Base-by-base conservation (phyloP, 2,329 filamentous ascomycete species). In the Periconia sp. region DNA sequence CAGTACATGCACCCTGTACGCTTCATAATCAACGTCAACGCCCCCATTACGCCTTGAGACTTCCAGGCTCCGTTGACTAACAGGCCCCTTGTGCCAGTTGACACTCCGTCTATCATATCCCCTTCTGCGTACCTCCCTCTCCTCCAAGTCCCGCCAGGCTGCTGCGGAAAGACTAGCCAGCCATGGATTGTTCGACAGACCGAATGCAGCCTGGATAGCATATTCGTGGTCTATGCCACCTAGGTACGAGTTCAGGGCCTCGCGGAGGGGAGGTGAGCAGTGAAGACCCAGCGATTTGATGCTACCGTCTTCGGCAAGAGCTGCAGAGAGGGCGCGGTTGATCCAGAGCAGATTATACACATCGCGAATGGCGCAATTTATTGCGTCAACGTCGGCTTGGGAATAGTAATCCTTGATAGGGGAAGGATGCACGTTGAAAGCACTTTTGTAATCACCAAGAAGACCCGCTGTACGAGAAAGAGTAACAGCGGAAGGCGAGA, bases 331-430 rank as follows among this genome's bases (percentile, higher is more conserved):
- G 1, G 86, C 89, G 10, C 85, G 82, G 16, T 82, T 81, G 7
- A 89, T 82, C 89, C 89, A 95, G 33, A 94, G 68, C 36, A 88
- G 83, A 63, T 95, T 95, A 74, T 89, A 92, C 22, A 91, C 80
- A 63, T 95, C 90, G 83, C 94, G 92, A 22, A 95, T 79, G 64
- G 87, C 91, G 16, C 86, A 86, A 65, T 95, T 95, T 73, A 94
- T 92, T 17, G 79, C 73, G 51, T 83, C 81, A 28, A 67, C 68
- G 32, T 48, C 50, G 59, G 57, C 33, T 52, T 43, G 26, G 36
- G 63, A 34, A 53, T 67, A 54, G 54, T 66, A 55, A 57, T 61
- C 48, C 62, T 73, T 39, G 59, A 69, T 50, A 9, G 66, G 77
- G 63, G 40, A 71, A 16, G 73, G 82, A 43, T 85, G 83, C 18